Evolutionary conservation across 345 rosid species (phyloP).

Genomic region (Murraya koenigii): DNA sequence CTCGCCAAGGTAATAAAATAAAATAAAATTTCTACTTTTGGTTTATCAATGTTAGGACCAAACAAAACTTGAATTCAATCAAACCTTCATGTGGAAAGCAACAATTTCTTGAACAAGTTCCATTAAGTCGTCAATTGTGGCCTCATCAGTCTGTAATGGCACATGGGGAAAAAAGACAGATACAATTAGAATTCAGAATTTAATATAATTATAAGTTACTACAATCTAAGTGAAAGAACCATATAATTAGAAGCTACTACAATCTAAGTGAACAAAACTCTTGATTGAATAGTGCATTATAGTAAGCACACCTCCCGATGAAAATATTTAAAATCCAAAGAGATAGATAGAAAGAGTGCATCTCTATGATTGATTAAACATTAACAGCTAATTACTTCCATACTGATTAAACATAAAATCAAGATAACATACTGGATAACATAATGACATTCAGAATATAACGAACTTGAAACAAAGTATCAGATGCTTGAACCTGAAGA

Average conservation of each 20-base stretch:
- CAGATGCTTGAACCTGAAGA: neutral
- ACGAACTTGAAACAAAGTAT: neutral
- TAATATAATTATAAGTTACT: conserved; percentile 1
- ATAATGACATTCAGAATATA: neutral
- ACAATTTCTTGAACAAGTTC: conserved; percentile 82
- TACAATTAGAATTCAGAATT: conserved; percentile 9
- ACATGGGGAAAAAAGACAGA: conserved; percentile 5
- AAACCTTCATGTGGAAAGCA: conserved; percentile 95
- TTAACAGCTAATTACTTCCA: neutral
- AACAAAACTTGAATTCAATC: conserved; percentile 2
- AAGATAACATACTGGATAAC: neutral
- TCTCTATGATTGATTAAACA: neutral
- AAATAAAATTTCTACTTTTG: neutral
- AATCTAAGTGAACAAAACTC: neutral
- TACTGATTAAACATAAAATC: neutral
- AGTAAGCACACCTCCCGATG: neutral
- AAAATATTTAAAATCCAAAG: neutral
- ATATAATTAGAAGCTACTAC: neutral
- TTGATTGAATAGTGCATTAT: neutral
- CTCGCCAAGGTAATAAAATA: neutral
- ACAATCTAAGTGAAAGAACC: neutral
- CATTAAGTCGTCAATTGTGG: conserved; percentile 63
- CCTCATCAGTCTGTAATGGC: conserved; percentile 58
- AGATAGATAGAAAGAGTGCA: neutral
- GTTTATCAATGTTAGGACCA: neutral